Base-by-base conservation (phyloP, 2,329 filamentous ascomycete species). In the Ophiostoma ips region DNA sequence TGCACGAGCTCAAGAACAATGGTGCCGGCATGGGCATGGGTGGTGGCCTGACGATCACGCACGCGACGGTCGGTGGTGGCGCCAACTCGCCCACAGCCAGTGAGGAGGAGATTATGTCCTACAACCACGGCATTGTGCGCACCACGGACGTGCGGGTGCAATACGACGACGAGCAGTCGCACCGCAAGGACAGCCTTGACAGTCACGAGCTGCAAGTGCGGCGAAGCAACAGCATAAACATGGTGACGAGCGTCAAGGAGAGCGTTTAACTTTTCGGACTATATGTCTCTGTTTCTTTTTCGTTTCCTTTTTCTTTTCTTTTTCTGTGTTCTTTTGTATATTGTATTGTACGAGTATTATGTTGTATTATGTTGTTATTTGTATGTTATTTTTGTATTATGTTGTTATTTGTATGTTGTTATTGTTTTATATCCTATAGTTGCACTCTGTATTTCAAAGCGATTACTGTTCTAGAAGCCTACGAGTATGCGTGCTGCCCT, bases 51-150 rank as follows among this genome's bases (percentile, higher is more conserved):
- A 60, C 57, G 18, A 56, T 55, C 10, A 31, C 28, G 35, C 60
- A 60, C 53, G 62, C 64, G 5, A 62, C 64, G 5, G 63, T 64
- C 31, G 58, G 63, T 30, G 58, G 60, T 15, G 41, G 41, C 31
- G 58, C 63, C 31, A 57, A 60, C 16, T 64, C 64, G 41, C 61
- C 64, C 2, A 62, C 58, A 5, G 60, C 59, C 2, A 64, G 60
- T 15, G 62, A 67, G 53, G 65, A 67, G 54, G 64, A 66, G 52
- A 67, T 66, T 37, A 64, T 67, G 60, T 62, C 63, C 3, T 63
- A 66, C 53, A 63, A 66, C 44, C 4, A 28, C 24, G 64, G 65
- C 33, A 68, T 68, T 33, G 55, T 68, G 46, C 58, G 64, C 35
- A 66, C 64, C 9, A 66, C 61, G 2, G 60, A 66, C 41, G 56